Conservation (phyloP, 2,329 filamentous ascomycete genomes). For the Epicoccum nigrum region DNA sequence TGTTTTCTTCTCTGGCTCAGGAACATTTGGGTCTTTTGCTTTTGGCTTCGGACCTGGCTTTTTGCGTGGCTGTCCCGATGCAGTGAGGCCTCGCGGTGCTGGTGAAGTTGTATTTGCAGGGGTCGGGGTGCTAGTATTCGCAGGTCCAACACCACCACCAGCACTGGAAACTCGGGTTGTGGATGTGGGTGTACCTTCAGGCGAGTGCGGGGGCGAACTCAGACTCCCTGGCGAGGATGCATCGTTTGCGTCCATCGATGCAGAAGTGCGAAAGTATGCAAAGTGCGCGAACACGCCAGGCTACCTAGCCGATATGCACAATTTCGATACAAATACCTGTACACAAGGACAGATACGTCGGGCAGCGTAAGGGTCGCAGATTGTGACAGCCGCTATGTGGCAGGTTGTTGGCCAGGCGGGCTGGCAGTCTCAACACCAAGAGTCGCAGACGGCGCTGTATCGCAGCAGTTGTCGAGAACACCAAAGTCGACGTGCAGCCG, state of each 20-base stretch:
- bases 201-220: slow-evolving; percentile 48
- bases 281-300: not conserved
- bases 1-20: slow-evolving; percentile 50
- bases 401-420: slow-evolving; percentile 23
- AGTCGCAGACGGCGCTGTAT: slow-evolving; percentile 31
- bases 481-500: slow-evolving; percentile 39
- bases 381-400: slow-evolving; percentile 14
- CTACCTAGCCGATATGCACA: slow-evolving; percentile 6
- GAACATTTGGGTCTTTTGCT: slow-evolving; percentile 42
- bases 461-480: slow-evolving; percentile 41
- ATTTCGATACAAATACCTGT: not conserved
- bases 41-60: slow-evolving; percentile 54
- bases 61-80: slow-evolving; percentile 47
- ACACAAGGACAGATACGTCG: slow-evolving; percentile 2
- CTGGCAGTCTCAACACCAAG: slow-evolving; percentile 44
- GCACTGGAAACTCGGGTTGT: slow-evolving; percentile 37
- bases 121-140: slow-evolving; percentile 35
- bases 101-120: slow-evolving; percentile 38
- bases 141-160: slow-evolving; percentile 40
- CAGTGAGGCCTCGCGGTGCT: slow-evolving; percentile 41
- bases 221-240: slow-evolving; percentile 46
- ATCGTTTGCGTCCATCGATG: slow-evolving; percentile 42
- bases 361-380: slow-evolving; percentile 6
- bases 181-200: slow-evolving; percentile 42
- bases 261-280: slow-evolving; percentile 21